phyloP scores from a whole-genome alignment of 306 rosid species.

The Lathyrus sativus region DNA sequence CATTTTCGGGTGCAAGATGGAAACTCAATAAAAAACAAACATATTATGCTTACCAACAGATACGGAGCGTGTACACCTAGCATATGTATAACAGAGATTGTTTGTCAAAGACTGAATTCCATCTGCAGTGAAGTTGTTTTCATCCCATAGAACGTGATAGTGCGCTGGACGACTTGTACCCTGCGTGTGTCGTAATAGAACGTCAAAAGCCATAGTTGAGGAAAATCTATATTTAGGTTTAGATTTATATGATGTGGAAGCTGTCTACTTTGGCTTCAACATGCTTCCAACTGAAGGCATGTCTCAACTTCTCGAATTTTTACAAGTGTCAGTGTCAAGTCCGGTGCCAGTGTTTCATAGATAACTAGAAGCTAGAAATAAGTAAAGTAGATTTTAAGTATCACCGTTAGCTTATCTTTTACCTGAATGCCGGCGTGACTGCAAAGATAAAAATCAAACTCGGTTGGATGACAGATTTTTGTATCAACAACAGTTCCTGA shows the following conservation, averaged over 20 bases:
- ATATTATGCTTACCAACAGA: conserved; percentile 70
- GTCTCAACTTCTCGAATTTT: too few relatives aligned
- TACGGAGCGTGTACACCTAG: conserved; percentile 93
- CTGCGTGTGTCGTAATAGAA: conserved; percentile 47
- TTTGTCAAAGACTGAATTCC: conserved; percentile 80
- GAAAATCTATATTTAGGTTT: conserved; percentile 5
- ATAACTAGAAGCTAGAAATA: too few relatives aligned
- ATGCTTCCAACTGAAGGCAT: too few relatives aligned
- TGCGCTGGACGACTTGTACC: conserved; percentile 99
- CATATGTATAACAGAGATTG: conserved; percentile 95
- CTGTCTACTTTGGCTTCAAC: too few relatives aligned
- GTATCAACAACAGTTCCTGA: conserved; percentile 96
- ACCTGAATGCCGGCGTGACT: conserved; percentile 98
- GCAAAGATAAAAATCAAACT: conserved; percentile 91
- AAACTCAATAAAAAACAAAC: not conserved
- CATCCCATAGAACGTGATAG: conserved; percentile 96
- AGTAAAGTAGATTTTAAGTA: too few relatives aligned
- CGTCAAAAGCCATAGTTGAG: too few relatives aligned
- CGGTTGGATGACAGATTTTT: conserved; percentile 91
- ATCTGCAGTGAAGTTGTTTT: conserved; percentile 89
- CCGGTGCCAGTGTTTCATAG: not conserved
- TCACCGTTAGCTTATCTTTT: not conserved
- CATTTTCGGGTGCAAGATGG: not conserved
- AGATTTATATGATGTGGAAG: not conserved
- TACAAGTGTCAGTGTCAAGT: too few relatives aligned